Evolutionary conservation across 257 asterid species (phyloP).

Genomic region (Solanum chilense): DNA sequence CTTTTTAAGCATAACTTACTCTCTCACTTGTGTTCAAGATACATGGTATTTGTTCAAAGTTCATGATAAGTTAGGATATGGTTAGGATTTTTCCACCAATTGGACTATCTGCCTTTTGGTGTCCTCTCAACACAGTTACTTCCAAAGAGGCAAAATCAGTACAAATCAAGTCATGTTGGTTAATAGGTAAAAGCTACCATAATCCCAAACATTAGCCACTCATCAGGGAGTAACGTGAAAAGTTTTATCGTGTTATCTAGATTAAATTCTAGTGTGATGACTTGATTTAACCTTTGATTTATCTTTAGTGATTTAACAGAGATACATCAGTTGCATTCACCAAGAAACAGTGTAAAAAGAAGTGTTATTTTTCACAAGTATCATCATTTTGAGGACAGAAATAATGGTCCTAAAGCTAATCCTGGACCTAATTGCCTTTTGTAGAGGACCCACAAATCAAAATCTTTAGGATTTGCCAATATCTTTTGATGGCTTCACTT

Average conservation of each 20-base stretch:
- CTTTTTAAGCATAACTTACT: neutral
- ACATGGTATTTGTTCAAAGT: neutral
- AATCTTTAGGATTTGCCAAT: constrained; percentile 1
- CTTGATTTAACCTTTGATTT: neutral
- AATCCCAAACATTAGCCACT: neutral
- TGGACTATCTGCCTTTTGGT: neutral
- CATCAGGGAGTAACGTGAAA: neutral
- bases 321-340: neutral
- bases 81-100: neutral
- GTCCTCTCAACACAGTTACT: neutral
- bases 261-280: neutral
- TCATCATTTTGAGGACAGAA: neutral
- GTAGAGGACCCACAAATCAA: constrained; percentile 1
- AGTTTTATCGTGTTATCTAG: neutral
- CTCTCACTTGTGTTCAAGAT: neutral
- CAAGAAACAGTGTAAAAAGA: neutral
- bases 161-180: neutral
- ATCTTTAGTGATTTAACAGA: neutral
- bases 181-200: neutral
- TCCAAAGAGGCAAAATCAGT: neutral
- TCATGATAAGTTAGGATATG: neutral
- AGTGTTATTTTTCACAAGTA: neutral
- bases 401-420: neutral
- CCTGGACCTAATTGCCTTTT: neutral
- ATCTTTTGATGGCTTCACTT: neutral